phyloP scores from a whole-genome alignment of 495 filamentous ascomycete species.

The Daldinia vernicosa region DNA sequence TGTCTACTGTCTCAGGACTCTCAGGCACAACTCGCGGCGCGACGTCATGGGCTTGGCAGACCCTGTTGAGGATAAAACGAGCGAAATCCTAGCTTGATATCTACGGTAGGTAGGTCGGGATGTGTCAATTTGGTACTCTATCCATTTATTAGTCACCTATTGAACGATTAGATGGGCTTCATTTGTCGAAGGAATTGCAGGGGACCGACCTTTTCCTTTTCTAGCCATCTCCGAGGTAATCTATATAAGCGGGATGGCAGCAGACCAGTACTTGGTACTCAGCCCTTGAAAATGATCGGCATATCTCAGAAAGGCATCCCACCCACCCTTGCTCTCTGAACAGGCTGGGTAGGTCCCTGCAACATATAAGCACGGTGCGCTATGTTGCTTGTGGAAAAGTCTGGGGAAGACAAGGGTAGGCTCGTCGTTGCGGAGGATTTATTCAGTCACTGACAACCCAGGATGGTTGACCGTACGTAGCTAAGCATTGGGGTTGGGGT shows the following conservation, averaged over 20 bases:
- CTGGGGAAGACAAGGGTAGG: constrained; percentile 42
- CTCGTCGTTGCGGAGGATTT: background rate
- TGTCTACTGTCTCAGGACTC: background rate
- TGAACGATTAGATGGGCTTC: constrained; percentile 31
- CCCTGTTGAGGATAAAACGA: constrained; percentile 19
- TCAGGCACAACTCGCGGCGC: constrained; percentile 32
- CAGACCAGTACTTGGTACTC: constrained; percentile 5
- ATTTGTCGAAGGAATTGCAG: constrained; percentile 39
- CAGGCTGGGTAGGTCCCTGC: constrained; percentile 15
- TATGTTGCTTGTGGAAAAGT: constrained; percentile 32
- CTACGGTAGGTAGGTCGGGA: constrained; percentile 17
- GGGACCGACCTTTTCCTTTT: constrained; percentile 36
- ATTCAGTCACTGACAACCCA: background rate
- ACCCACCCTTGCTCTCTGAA: constrained; percentile 19
- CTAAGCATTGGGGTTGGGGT: background rate
- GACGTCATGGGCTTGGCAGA: constrained; percentile 38
- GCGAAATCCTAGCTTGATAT: constrained; percentile 6
- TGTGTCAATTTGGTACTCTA: constrained; percentile 29
- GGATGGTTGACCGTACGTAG: background rate
- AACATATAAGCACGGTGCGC: constrained; percentile 34
- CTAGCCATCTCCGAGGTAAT: constrained; percentile 25
- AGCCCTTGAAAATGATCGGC: constrained; percentile 38
- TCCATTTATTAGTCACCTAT: constrained; percentile 23
- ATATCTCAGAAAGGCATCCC: constrained; percentile 44
- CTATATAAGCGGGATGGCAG: constrained; percentile 13